phyloP scores from a whole-genome alignment of 805 yeast species.

The Brettanomyces nanus region DNA sequence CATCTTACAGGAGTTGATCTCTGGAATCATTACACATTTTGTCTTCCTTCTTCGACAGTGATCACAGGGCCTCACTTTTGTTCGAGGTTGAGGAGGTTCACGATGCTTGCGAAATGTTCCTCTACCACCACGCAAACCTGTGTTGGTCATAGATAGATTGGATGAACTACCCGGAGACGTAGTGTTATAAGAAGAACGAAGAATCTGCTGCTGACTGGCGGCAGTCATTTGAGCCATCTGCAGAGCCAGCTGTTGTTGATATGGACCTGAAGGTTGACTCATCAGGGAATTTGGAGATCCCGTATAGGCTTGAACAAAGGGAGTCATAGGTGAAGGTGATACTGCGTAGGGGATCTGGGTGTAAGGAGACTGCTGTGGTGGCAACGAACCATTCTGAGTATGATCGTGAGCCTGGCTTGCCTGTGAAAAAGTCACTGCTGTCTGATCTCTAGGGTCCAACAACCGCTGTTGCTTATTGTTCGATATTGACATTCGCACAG shows the following conservation, averaged over 20 bases:
- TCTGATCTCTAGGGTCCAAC: neutral
- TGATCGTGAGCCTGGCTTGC: neutral
- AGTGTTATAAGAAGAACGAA: neutral
- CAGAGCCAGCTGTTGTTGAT: constrained; percentile 3
- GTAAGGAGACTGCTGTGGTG: neutral
- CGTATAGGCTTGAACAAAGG: neutral
- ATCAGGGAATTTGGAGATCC: neutral
- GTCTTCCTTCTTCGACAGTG: constrained; percentile 76
- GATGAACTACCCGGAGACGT: neutral
- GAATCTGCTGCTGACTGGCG: constrained; percentile 1
- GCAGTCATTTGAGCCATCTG: constrained; percentile 3
- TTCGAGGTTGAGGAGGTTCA: constrained; percentile 31
- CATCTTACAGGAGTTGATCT: constrained; percentile 56
- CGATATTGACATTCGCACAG: no score
- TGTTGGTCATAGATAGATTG: neutral
- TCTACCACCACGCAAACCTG: neutral
- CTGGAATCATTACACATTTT: constrained; percentile 65
- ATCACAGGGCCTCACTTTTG: constrained; percentile 63
- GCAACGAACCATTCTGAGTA: no score
- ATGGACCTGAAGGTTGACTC: constrained; percentile 1
- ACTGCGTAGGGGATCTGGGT: neutral
- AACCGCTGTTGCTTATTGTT: neutral
- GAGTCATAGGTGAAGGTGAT: neutral
- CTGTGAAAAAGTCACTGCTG: neutral
- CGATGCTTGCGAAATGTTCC: neutral